Evolutionary conservation across 2,329 filamentous ascomycete genomes (phyloP).

Genomic region (Colletotrichum endophyticum): DNA sequence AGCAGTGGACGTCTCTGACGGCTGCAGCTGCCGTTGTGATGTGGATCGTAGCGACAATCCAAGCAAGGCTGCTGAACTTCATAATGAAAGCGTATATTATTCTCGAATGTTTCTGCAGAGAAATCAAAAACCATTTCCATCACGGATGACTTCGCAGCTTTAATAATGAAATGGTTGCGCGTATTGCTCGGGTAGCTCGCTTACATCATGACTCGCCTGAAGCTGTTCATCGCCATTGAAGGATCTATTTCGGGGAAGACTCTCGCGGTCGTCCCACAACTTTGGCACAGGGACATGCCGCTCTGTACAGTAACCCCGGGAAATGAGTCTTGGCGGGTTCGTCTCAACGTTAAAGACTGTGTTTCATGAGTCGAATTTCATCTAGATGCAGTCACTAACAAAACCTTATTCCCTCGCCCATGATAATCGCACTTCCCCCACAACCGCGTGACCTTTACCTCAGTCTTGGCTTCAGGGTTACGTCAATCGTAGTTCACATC

Average conservation of each 20-base stretch:
- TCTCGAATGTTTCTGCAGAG: background rate
- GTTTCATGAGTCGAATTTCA: background rate
- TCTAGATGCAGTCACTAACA: background rate
- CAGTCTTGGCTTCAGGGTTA: background rate
- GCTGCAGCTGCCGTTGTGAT: background rate
- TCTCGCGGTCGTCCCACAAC: background rate
- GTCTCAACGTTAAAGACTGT: background rate
- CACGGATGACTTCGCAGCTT: rapidly evolving
- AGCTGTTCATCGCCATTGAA: background rate
- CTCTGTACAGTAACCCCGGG: background rate
- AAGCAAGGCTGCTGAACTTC: background rate
- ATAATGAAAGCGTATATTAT: background rate
- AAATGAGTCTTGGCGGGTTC: background rate
- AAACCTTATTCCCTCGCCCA: background rate
- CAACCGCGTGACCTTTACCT: background rate
- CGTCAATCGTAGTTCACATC: background rate
- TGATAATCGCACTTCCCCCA: background rate
- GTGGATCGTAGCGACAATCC: background rate
- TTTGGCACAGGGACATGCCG: background rate
- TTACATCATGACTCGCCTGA: background rate
- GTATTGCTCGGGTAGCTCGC: background rate
- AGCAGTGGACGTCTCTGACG: background rate
- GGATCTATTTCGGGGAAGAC: background rate
- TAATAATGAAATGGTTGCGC: rapidly evolving
- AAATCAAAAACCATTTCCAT: rapidly evolving